Base-by-base conservation (phyloP, 805 yeast genomes). In the Zygosaccharomyces bailii region DNA sequence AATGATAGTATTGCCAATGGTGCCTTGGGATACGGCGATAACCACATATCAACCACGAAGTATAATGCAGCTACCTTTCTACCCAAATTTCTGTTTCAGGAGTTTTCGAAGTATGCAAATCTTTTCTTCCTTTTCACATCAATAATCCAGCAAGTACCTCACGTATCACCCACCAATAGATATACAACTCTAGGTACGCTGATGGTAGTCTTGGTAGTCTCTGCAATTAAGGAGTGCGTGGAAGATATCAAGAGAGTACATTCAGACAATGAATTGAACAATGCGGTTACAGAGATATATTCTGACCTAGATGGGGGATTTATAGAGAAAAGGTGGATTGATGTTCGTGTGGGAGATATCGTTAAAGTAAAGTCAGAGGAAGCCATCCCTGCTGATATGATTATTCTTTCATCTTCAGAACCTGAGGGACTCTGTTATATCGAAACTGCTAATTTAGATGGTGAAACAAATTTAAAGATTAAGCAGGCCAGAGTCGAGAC, bases 391-490 rank as follows among this genome's bases (percentile, higher is more conserved):
- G 98, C 99, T 0, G 99, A 93, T 69, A 58, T 93, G 44, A 73
- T 91, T 13, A 66, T 95, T 13, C 62, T 93, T 25, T 80, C 93
- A 18, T 88, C 97, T 0, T 91, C 98, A 0, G 99, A 93, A 65
- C 99, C 99, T 0, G 98, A 91, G 66, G 99, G 99, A 2, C 72
- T 93, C 49, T 95, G 99, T 64, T 93, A 93, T 58, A 87, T 95
- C 44, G 99, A 93, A 66, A 93, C 99, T 1, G 96, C 99, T 0
- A 93, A 93, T 59, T 71, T 93, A 54, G 99, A 93, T 66, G 99
- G 99, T 45, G 99, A 93, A 65, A 95, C 99, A 0, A 93, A 93
- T 63, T 73, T 93, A 57, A 93, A 93, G 60, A 93, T 93, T 61
- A 95, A 95, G 60, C 98, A 93, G 63, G 80, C 96, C 1, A 74